Percentiles rank a stretch among this genome's conserved stretches.
phyloP scores from a whole-genome alignment of 1,284 basidiomycete species.

The Rhodotorula sp. region DNA sequence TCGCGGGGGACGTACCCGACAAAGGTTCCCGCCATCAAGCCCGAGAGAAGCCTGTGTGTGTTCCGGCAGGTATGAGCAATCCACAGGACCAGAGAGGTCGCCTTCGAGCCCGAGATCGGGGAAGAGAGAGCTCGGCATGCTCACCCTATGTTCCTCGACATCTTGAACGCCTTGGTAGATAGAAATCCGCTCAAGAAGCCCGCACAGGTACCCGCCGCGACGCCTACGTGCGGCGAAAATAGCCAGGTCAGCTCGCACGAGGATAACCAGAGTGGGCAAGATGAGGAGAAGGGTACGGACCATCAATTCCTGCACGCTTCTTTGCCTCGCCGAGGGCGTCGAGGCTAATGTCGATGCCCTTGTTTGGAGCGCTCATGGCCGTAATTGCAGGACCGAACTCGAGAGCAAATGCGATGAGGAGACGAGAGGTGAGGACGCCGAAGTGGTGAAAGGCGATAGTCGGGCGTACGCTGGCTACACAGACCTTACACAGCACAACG shows the following conservation, averaged over 20 bases:
- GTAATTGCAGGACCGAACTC: background rate
- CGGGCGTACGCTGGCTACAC: background rate
- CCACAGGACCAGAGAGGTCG: background rate
- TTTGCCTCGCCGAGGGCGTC: slow-evolving; percentile 29
- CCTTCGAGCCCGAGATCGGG: background rate
- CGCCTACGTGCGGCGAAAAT: slow-evolving; percentile 3
- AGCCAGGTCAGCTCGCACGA: background rate
- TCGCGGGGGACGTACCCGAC: slow-evolving; percentile 14
- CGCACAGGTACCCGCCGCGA: slow-evolving; percentile 25
- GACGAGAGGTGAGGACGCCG: background rate
- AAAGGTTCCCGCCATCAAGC: slow-evolving; percentile 6
- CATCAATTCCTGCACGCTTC: slow-evolving; percentile 31
- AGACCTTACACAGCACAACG: too few species aligned
- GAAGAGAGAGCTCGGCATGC: background rate
- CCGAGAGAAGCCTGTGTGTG: background rate
- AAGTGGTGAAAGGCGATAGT: too few species aligned
- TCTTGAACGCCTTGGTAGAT: slow-evolving; percentile 13
- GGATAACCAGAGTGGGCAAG: background rate
- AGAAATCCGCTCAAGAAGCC: slow-evolving; percentile 33
- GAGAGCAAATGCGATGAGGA: background rate
- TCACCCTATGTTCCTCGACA: slow-evolving; percentile 23
- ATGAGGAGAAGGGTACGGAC: background rate
- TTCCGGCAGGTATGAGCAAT: background rate
- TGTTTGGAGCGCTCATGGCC: background rate
- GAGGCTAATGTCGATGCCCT: slow-evolving; percentile 5